Percentiles rank a stretch among this genome's conserved stretches.
Evolutionary conservation across 768 basidiomycete species (phyloP).

Genomic region (Pisolithus sp.): DNA sequence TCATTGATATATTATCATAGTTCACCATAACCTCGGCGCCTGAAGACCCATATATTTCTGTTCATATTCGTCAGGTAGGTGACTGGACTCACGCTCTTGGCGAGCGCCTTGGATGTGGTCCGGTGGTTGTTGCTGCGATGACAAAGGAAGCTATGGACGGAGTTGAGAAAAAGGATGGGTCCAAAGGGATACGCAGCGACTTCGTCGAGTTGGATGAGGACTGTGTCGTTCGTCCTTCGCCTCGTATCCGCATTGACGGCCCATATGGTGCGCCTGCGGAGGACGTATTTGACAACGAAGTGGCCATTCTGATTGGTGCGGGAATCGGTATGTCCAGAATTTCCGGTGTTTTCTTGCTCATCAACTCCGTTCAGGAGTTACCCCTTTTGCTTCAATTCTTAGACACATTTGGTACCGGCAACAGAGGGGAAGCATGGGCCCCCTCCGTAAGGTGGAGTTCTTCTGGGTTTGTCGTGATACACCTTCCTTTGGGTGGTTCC

Average conservation of each 20-base stretch:
- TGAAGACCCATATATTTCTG: slow-evolving; percentile 85
- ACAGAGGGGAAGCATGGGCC: slow-evolving; percentile 66
- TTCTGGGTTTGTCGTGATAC: slow-evolving; percentile 92
- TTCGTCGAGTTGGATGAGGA: slow-evolving; percentile 71
- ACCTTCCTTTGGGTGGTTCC: slow-evolving; percentile 99
- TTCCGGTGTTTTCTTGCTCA: background rate
- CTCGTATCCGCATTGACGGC: slow-evolving; percentile 75
- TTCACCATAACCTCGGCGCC: slow-evolving; percentile 95
- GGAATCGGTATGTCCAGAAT: slow-evolving; percentile 68
- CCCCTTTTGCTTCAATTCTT: slow-evolving; percentile 90
- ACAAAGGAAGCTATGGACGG: slow-evolving; percentile 77
- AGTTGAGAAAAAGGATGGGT: slow-evolving; percentile 49
- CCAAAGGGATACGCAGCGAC: slow-evolving; percentile 55
- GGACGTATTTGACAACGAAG: slow-evolving; percentile 80
- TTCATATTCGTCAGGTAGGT: slow-evolving; percentile 92
- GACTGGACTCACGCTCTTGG: slow-evolving; percentile 83
- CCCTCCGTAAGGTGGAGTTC: slow-evolving; percentile 85
- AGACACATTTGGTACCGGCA: slow-evolving; percentile 97
- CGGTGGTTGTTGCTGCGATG: slow-evolving; percentile 69
- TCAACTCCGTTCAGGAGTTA: slow-evolving; percentile 52
- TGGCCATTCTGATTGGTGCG: slow-evolving; percentile 87
- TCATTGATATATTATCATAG: slow-evolving; percentile 30
- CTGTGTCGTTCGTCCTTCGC: slow-evolving; percentile 47
- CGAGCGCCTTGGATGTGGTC: slow-evolving; percentile 78
- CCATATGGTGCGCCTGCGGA: slow-evolving; percentile 93